Base-by-base conservation (phyloP, 768 basidiomycete species). In the Glaciozyma antarctica region DNA sequence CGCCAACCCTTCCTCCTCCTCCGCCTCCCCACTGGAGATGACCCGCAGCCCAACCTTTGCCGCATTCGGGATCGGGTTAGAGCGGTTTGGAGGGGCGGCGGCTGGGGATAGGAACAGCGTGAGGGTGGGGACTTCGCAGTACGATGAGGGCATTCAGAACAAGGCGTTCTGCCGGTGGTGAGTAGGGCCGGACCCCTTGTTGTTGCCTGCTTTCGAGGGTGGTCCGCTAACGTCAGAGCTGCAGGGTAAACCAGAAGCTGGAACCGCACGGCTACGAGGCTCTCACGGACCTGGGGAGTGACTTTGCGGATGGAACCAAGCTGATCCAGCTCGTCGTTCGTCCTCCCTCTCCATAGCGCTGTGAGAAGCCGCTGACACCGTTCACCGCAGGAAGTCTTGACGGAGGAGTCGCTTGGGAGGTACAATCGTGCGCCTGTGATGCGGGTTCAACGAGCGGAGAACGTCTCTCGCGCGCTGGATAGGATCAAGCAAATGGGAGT, bases 371-470 rank as follows among this genome's bases (percentile, higher is more conserved):
- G 59, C 65, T 26, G 10, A 63, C 62, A 17, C 13, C 28, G 19
- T 26, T n/a, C 26, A 45, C 38, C 19, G 16, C 74, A 97, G 94
- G 94, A 98, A 80, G 94, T 97, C 75, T 94, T 99, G 90, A 93
- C 92, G 84, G 89, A 92, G 75, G 85, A 84, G 3, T 88, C 88
- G n/a, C 82, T 98, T 9, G 94, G 94, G n/a, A 80, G 89, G 72
- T 98, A 94, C 76, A 95, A 94, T 79, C 87, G 82, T 75, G 84
- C 82, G 62, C 94, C 95, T 0, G 81, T 85, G 44, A 92, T 97
- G 81, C 84, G 93, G 41, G 86, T 98, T 2, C 95, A 99, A 77
- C 95, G 93, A 74, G 92, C 91, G 3, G 95, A 99, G 81, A 99
- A 99, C 77, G 93, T 94, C 57, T 93, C 90, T 77, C 91, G 90